Percentiles rank a stretch among this genome's conserved stretches.
These are phyloP conservation scores for Trichoderma aggressivum DNA, from an alignment of 2,329 filamentous ascomycete genomes.

Conservation along the genomic window DNA sequence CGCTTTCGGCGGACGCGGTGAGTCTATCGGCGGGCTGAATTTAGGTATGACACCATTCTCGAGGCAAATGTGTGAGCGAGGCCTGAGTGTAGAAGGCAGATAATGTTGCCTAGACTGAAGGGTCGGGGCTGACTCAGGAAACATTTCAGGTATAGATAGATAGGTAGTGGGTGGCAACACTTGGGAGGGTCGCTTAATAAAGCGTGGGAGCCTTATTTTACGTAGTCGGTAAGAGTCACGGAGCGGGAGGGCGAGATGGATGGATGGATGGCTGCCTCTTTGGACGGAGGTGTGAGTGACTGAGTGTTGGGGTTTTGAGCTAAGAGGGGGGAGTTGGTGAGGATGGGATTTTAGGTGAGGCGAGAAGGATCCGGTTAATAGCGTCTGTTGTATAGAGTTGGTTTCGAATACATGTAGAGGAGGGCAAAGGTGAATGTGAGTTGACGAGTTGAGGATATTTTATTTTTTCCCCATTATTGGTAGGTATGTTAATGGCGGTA, in stretches of 20 bases:
- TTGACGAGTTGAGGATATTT: neutral
- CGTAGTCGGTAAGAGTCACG: neutral
- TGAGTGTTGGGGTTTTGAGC: neutral
- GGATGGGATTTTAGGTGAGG: neutral
- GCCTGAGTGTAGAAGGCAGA: neutral
- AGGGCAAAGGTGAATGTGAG: neutral
- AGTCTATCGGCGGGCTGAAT: neutral
- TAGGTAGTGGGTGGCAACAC: neutral
- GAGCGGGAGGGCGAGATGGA: neutral
- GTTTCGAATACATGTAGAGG: neutral
- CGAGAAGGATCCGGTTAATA: neutral
- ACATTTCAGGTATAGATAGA: neutral
- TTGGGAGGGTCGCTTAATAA: slow-evolving; percentile 4
- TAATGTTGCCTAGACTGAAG: neutral
- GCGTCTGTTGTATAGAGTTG: neutral
- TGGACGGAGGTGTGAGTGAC: neutral
- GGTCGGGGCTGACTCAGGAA: neutral
- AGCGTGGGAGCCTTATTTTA: neutral
- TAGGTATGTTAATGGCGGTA: neutral
- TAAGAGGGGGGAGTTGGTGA: neutral
- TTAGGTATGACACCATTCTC: neutral
- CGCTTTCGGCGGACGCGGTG: neutral
- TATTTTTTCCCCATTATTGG: neutral
- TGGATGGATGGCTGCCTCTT: neutral
- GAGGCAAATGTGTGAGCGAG: neutral